Base-by-base conservation (phyloP, 2,329 filamentous ascomycete species). In the Basipetospora chlamydospora region DNA sequence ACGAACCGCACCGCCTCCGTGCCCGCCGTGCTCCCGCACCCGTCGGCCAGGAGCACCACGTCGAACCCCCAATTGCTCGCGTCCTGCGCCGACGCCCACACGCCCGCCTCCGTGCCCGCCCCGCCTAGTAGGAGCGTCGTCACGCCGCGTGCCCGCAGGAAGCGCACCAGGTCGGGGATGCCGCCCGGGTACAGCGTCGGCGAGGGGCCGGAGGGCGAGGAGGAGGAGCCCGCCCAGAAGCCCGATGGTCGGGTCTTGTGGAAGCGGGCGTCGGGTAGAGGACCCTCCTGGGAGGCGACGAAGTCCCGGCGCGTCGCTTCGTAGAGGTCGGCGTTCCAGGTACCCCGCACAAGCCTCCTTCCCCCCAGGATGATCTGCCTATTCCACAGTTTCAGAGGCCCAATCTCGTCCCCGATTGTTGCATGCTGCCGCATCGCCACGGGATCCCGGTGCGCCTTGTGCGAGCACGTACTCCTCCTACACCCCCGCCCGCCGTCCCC, bases 61-160 rank as follows among this genome's bases (percentile, higher is more conserved):
- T 73, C 67, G 52, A 62, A 73, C 0, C 71, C 70, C 41, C 59
- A 61, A 43, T 60, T 65, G 44, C 67, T 70, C 3, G 64, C 67
- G 52, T 77, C 69, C 33, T 60, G 56, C 40, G 74, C 51, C 11
- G 67, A 73, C 1, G 67, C 67, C 16, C 65, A 57, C 6, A 77
- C 70, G 46, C 71, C 75, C 47, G 74, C 70, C 50, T 77, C 70
- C 3, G 70, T 73, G 46, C 77, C 76, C 10, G 74, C 70, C 0
- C 72, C 71, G 1, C 66, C 54, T 42, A 76, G 73, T 15, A 77
- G 46, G 30, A 75, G 47, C 5, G 68, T 74, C 30, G 43, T 60
- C 39, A 60, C 61, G 0, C 55, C 54, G 33, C 57, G 43, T 28
- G 50, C 35, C 12, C 26, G 33, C 34, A 73, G 48, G 26, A 56